Conservation (phyloP, 257 asterid species). For the Sherardia arvensis region DNA sequence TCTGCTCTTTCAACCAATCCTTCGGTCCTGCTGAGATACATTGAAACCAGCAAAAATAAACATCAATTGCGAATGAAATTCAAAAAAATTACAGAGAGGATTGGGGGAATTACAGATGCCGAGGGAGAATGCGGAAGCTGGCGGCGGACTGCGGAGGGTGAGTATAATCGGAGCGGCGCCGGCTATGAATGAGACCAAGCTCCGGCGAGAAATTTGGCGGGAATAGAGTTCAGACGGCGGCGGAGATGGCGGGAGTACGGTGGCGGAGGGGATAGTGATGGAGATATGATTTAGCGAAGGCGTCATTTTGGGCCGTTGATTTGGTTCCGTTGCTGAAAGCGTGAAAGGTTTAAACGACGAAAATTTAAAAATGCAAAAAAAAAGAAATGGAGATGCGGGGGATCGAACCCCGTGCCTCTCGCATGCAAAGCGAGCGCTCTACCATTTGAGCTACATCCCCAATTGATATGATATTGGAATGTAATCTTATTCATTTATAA, state of each 20-base stretch:
- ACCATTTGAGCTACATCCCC: slow-evolving; percentile 99
- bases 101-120: slow-evolving; percentile 47
- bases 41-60: not conserved
- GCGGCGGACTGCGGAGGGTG: slow-evolving; percentile 33
- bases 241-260: slow-evolving; percentile 17
- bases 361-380: not conserved
- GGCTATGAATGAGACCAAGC: slow-evolving; percentile 37
- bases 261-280: slow-evolving; percentile 18
- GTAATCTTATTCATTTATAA: too few relatives aligned
- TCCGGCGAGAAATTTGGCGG: slow-evolving; percentile 40
- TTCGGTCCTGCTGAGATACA: slow-evolving; percentile 91
- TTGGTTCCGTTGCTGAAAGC: not conserved
- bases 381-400: slow-evolving; percentile 20
- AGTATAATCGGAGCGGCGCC: slow-evolving; percentile 23
- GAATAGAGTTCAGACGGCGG: not conserved
- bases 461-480: fast-evolving
- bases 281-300: slow-evolving; percentile 32
- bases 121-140: slow-evolving; percentile 52
- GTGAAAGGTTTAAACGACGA: not conserved
- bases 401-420: slow-evolving; percentile 93
- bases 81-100: not conserved
- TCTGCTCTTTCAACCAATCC: slow-evolving; percentile 88
- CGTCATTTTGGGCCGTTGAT: slow-evolving; percentile 15
- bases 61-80: not conserved
- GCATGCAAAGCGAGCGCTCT: slow-evolving; percentile 99